These are phyloP conservation scores for Zanthoxylum bungeanum DNA, from an alignment of 345 rosid species.

Conservation along the genomic window DNA sequence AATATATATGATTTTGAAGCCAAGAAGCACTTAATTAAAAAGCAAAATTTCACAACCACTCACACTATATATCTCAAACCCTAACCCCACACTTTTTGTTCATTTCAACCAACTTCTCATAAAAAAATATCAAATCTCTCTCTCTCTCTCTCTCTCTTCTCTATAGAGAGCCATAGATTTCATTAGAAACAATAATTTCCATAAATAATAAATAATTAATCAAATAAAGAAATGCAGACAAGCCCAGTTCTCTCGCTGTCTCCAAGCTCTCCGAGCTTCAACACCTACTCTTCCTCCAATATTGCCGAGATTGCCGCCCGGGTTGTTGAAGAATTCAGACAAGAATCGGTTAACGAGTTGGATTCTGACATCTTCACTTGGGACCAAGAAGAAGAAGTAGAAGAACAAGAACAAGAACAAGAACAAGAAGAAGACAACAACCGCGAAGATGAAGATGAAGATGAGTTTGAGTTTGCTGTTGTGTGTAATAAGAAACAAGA, in stretches of 20 bases:
- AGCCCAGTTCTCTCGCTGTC: slow-evolving; percentile 41
- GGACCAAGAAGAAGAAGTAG: not conserved
- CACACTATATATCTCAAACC: not conserved
- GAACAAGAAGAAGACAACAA: not conserved
- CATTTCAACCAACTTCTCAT: not conserved
- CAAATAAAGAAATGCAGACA: slow-evolving; percentile 28
- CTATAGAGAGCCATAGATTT: not conserved
- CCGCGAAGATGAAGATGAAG: slow-evolving; percentile 5
- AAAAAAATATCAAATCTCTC: not conserved
- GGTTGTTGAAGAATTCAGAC: slow-evolving; percentile 42
- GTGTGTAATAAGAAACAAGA: slow-evolving; percentile 24
- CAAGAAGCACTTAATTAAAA: not conserved
- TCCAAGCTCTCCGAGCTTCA: slow-evolving; percentile 40
- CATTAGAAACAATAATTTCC: too few species aligned
- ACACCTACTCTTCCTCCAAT: slow-evolving; percentile 34
- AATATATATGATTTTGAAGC: not conserved
- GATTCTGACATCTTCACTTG: not conserved
- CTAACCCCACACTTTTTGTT: not conserved
- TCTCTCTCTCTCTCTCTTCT: not conserved
- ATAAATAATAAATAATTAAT: not conserved
- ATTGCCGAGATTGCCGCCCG: slow-evolving; percentile 48
- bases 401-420: not conserved
- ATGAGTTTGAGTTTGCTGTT: slow-evolving; percentile 49
- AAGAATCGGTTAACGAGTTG: slow-evolving; percentile 13
- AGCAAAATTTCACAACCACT: not conserved